Conservation (phyloP, 371 early-diverging fungal genomes). For the Syncephalastrum contaminatum region DNA sequence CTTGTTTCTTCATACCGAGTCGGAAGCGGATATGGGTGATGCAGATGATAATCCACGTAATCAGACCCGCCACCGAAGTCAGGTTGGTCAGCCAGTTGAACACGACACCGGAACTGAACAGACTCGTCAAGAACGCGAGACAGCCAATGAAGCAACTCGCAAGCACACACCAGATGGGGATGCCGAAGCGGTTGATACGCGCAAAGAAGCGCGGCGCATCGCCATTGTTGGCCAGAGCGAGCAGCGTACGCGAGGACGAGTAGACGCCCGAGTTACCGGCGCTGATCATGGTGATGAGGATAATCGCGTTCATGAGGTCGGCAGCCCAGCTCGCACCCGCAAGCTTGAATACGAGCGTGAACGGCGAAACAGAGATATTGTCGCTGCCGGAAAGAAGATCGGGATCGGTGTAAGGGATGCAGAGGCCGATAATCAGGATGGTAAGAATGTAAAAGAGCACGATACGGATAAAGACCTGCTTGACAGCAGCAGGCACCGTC, state of each 20-base stretch:
- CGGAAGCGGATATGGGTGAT: constrained; percentile 85
- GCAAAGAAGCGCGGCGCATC: constrained; percentile 67
- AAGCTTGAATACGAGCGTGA: constrained; percentile 69
- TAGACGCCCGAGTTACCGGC: constrained; percentile 83
- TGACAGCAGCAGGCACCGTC: constrained; percentile 74
- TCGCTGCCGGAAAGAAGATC: constrained; percentile 47
- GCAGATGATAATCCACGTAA: constrained; percentile 81
- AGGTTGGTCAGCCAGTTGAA: constrained; percentile 75
- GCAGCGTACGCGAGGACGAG: constrained; percentile 71
- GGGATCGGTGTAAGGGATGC: constrained; percentile 64
- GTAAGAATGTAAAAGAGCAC: constrained; percentile 73
- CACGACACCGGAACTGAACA: constrained; percentile 64
- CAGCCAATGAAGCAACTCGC: constrained; percentile 63
- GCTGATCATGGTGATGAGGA: constrained; percentile 71
- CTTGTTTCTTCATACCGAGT: constrained; percentile 73
- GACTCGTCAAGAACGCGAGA: constrained; percentile 54
- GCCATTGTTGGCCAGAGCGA: constrained; percentile 68
- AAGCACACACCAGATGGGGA: constrained; percentile 61
- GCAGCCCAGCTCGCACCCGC: constrained; percentile 70
- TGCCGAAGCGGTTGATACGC: constrained; percentile 57
- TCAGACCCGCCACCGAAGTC: constrained; percentile 75
- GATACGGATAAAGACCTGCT: constrained; percentile 75
- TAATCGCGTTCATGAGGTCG: constrained; percentile 79
- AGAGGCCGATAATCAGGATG: constrained; percentile 72
- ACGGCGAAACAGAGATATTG: constrained; percentile 63